A percentile compares a stretch with the other conserved stretches of the same genome.
Evolutionary conservation across 495 filamentous ascomycete species (phyloP).

Genomic region (Talaromyces ruber): DNA sequence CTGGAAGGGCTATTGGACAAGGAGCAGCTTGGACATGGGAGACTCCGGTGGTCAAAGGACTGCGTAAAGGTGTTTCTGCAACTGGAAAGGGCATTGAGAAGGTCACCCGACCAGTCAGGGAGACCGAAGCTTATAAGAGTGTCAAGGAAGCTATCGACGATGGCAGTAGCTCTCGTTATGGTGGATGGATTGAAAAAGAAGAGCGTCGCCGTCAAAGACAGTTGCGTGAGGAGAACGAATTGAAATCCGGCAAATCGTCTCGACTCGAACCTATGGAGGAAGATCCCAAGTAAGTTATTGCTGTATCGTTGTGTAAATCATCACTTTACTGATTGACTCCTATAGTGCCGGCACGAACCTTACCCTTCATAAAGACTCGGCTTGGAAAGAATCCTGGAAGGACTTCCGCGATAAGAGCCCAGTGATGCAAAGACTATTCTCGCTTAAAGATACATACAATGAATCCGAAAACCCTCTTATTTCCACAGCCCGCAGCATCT

Average conservation of each 20-base stretch:
- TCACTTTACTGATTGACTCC: slow-evolving; percentile 15
- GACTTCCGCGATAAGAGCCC: slow-evolving; percentile 83
- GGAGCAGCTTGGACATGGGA: slow-evolving; percentile 96
- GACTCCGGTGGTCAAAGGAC: slow-evolving; percentile 81
- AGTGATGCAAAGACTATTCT: slow-evolving; percentile 82
- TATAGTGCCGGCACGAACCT: slow-evolving; percentile 84
- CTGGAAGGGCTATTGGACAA: slow-evolving; percentile 78
- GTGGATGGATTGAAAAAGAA: slow-evolving; percentile 93
- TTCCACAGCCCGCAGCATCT: slow-evolving; percentile 84
- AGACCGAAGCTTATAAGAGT: slow-evolving; percentile 88
- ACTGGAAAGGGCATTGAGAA: slow-evolving; percentile 86
- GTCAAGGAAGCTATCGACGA: slow-evolving; percentile 97
- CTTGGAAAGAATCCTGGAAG: slow-evolving; percentile 92
- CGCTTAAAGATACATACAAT: slow-evolving; percentile 73
- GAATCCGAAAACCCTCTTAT: slow-evolving; percentile 97
- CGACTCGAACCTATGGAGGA: slow-evolving; percentile 54
- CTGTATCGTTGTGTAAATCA: not conserved
- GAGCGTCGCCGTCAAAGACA: slow-evolving; percentile 74
- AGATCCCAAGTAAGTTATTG: slow-evolving; percentile 70
- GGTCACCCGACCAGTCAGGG: slow-evolving; percentile 82
- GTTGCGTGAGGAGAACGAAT: slow-evolving; percentile 58
- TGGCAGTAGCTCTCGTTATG: slow-evolving; percentile 90
- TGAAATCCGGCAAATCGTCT: slow-evolving; percentile 35
- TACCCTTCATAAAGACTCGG: slow-evolving; percentile 91
- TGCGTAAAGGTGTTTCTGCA: slow-evolving; percentile 75